These are phyloP conservation scores for Chlorociboria aeruginascens DNA, from an alignment of 495 filamentous ascomycete genomes.

Conservation along the genomic window DNA sequence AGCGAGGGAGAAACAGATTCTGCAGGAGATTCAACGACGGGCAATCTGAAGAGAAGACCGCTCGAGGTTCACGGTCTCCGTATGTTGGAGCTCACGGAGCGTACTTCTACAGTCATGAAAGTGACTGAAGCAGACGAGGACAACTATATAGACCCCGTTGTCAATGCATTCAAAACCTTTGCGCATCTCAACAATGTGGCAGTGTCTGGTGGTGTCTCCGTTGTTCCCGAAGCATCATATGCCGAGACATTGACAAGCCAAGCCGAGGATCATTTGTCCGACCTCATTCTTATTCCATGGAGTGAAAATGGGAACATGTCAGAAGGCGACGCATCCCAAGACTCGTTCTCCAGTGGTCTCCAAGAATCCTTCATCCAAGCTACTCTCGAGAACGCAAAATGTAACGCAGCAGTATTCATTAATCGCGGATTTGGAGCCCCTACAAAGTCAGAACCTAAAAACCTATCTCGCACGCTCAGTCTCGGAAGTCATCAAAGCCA, in stretches of 20 bases:
- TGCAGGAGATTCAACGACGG: conserved; percentile 11
- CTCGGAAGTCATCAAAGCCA: conserved; percentile 39
- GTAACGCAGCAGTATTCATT: conserved; percentile 72
- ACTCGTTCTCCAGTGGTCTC: conserved; percentile 32
- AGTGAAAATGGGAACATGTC: conserved; percentile 66
- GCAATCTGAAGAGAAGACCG: conserved; percentile 29
- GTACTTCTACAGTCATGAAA: conserved; percentile 91
- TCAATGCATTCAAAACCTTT: conserved; percentile 86
- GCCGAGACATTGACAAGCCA: conserved; percentile 60
- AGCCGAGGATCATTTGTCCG: conserved; percentile 55
- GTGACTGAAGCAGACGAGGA: conserved; percentile 74
- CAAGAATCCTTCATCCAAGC: conserved; percentile 58
- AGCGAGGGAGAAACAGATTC: conserved; percentile 9
- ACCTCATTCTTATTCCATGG: conserved; percentile 87
- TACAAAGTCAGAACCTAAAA: conserved; percentile 22
- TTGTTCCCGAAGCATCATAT: conserved; percentile 66
- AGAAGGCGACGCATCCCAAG: conserved; percentile 36
- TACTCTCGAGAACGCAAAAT: conserved; percentile 45
- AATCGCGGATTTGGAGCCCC: conserved; percentile 57
- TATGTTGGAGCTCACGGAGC: conserved; percentile 80
- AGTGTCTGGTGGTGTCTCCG: conserved; percentile 64
- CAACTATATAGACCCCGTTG: conserved; percentile 67
- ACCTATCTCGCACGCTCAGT: conserved; percentile 33
- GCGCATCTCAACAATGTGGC: conserved; percentile 76
- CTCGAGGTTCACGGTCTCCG: conserved; percentile 80